Conservation (phyloP, 2,329 filamentous ascomycete genomes). For the Hypoxylon sp. region DNA sequence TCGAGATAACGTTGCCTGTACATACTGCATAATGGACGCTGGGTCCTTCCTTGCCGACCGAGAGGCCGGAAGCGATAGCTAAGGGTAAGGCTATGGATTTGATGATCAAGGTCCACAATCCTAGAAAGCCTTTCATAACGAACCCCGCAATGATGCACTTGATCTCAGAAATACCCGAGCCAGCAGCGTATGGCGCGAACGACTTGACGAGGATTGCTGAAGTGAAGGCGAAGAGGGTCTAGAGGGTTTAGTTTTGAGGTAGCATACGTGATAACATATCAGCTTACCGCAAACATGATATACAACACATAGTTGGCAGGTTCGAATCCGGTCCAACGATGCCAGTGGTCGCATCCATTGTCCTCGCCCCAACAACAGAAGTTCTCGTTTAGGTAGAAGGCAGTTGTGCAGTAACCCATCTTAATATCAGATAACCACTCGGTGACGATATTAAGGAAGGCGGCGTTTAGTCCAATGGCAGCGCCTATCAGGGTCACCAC, state of each 20-base stretch:
- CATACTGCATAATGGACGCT: conserved; percentile 99
- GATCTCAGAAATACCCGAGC: conserved; percentile 98
- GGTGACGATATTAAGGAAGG: conserved; percentile 92
- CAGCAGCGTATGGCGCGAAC: conserved; percentile 95
- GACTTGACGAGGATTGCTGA: conserved; percentile 88
- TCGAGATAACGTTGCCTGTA: conserved; percentile 95
- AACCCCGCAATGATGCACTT: conserved; percentile 99
- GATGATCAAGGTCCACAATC: conserved; percentile 91
- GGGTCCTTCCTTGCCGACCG: conserved; percentile 96
- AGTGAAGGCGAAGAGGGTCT: conserved; percentile 84
- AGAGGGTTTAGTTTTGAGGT: conserved; percentile 38
- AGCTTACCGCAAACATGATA: conserved; percentile 81
- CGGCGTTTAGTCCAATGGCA: conserved; percentile 94
- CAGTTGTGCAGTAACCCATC: conserved; percentile 93
- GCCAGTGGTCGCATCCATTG: conserved; percentile 90
- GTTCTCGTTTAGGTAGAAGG: conserved; percentile 95
- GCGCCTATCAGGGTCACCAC: conserved; percentile 93
- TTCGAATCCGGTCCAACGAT: conserved; percentile 84
- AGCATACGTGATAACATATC: neutral
- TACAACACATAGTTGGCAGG: conserved; percentile 90
- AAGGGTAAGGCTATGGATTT: conserved; percentile 93
- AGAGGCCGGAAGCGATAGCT: conserved; percentile 93
- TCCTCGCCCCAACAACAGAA: conserved; percentile 99
- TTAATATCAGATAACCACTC: conserved; percentile 98
- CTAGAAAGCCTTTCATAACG: conserved; percentile 98